A percentile compares a stretch with the other conserved stretches of the same genome.
These are phyloP conservation scores for Solanum pennellii DNA, from an alignment of 257 asterid species.

Conservation along the genomic window DNA sequence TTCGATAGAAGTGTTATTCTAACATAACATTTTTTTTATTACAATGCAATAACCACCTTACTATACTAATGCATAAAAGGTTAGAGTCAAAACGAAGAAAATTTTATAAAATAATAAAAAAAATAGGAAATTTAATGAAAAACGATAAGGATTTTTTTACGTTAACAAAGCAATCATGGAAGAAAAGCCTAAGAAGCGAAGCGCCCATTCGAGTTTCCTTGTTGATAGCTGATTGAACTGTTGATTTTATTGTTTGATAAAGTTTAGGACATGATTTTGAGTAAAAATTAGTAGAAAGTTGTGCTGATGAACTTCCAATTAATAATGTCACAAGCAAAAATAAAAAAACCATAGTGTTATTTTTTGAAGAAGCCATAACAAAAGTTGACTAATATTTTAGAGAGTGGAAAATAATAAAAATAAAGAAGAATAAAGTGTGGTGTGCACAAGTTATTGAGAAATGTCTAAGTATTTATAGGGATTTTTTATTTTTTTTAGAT, in stretches of 20 bases:
- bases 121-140: background rate
- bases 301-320: constrained; percentile 50
- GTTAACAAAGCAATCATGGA: constrained; percentile 91
- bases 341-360: constrained; percentile 19
- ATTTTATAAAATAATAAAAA: too few relatives aligned
- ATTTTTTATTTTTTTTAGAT: background rate
- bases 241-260: constrained; percentile 25
- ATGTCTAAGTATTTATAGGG: constrained; percentile 24
- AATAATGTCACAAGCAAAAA: constrained; percentile 20
- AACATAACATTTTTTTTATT: background rate
- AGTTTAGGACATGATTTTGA: constrained; percentile 54
- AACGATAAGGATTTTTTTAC: constrained; percentile 14
- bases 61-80: background rate
- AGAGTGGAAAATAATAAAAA: background rate
- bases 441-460: constrained; percentile 2
- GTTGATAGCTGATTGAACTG: constrained; percentile 41
- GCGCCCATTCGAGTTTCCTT: constrained; percentile 89
- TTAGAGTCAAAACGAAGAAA: too few relatives aligned
- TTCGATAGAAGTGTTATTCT: background rate
- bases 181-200: constrained; percentile 78
- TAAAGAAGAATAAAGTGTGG: background rate
- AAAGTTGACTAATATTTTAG: constrained; percentile 24
- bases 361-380: background rate
- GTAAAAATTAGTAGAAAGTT: constrained; percentile 54
- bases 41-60: background rate